phyloP scores from a whole-genome alignment of 2,329 filamentous ascomycete species.

The Cladosporium sp. region DNA sequence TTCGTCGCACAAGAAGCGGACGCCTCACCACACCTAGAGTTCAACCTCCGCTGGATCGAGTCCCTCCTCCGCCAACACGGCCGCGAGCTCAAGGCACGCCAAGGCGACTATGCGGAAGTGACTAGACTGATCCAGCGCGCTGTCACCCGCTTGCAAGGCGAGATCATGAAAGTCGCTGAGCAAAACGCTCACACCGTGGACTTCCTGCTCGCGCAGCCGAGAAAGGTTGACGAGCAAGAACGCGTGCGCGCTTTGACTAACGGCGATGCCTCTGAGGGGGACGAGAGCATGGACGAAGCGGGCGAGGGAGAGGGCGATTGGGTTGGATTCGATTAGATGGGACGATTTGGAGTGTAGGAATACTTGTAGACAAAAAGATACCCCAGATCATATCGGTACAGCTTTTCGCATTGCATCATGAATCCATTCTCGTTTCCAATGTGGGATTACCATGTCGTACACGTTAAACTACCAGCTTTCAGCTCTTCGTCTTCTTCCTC shows the following conservation, averaged over 20 bases:
- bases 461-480: neutral
- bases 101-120: slow-evolving; percentile 78
- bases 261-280: slow-evolving; percentile 20
- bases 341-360: neutral
- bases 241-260: slow-evolving; percentile 13
- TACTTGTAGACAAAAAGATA: slow-evolving; percentile 14
- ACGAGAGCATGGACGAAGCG: slow-evolving; percentile 36
- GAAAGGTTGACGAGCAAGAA: slow-evolving; percentile 20
- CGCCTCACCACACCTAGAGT: slow-evolving; percentile 88
- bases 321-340: slow-evolving; percentile 34
- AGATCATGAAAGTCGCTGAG: slow-evolving; percentile 79
- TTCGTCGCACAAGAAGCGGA: slow-evolving; percentile 88
- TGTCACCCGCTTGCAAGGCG: slow-evolving; percentile 75
- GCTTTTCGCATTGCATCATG: neutral
- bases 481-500: slow-evolving; percentile 58
- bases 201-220: slow-evolving; percentile 61
- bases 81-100: slow-evolving; percentile 77
- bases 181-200: slow-evolving; percentile 88
- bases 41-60: slow-evolving; percentile 91
- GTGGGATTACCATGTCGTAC: neutral
- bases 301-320: slow-evolving; percentile 36
- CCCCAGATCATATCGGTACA: slow-evolving; percentile 11
- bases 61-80: slow-evolving; percentile 79
- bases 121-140: slow-evolving; percentile 79
- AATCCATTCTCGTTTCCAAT: neutral